Conservation (phyloP, 148 eudicot genomes). For the Pouteria glomerata region DNA sequence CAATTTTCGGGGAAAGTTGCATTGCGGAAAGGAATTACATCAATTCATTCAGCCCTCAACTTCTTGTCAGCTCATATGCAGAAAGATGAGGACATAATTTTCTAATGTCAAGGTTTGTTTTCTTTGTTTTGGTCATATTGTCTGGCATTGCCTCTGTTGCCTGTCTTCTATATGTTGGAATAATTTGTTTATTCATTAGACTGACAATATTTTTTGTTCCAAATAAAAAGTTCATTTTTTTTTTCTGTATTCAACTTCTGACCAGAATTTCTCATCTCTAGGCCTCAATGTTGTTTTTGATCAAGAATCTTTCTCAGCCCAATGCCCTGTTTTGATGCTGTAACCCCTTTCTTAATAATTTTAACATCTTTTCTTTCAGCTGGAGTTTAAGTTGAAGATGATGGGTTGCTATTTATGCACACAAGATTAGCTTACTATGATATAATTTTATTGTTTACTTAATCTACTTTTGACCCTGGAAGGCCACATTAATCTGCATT, state of each 20-base stretch:
- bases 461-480: too few relatives aligned
- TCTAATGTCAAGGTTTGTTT: background rate
- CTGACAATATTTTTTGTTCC: background rate
- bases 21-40: conserved; percentile 9
- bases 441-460: too few relatives aligned
- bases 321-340: too few relatives aligned
- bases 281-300: background rate
- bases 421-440: too few relatives aligned
- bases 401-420: too few relatives aligned
- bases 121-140: background rate
- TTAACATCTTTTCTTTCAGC: too few relatives aligned
- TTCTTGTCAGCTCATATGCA: background rate
- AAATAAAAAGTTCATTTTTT: background rate
- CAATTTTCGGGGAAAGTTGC: background rate
- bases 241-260: background rate
- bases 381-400: too few relatives aligned
- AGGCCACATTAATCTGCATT: too few relatives aligned
- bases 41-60: background rate
- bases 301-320: too few relatives aligned
- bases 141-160: background rate
- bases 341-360: too few relatives aligned
- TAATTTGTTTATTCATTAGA: background rate
- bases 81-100: conserved; percentile 9
- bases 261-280: background rate
- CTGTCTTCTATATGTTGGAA: background rate